These are phyloP conservation scores for Oryza punctata DNA, from an alignment of 176 grass and related monocot species.

Conservation along the genomic window DNA sequence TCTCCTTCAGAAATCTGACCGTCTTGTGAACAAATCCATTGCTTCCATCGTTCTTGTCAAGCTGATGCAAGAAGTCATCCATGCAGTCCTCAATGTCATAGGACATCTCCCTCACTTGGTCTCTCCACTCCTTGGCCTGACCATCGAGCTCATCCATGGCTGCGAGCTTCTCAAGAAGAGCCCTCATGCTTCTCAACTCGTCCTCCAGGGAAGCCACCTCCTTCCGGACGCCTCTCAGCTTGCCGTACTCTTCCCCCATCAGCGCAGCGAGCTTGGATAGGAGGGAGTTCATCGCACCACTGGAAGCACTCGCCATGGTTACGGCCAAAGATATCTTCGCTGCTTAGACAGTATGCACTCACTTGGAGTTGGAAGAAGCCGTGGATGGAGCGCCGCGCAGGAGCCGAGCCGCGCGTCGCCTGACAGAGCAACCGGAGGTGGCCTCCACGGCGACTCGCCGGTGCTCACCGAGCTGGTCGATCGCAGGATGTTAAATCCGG, in stretches of 20 bases:
- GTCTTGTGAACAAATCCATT: not conserved
- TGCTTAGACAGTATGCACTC: too few relatives aligned
- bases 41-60: not conserved
- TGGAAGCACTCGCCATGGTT: not conserved
- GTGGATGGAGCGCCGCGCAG: too few relatives aligned
- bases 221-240: not conserved
- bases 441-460: too few relatives aligned
- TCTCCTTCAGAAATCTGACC: not conserved
- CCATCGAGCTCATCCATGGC: conserved; percentile 3
- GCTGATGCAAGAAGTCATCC: conserved; percentile 15
- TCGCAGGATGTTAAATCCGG: too few relatives aligned
- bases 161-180: not conserved
- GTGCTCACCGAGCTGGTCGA: too few relatives aligned
- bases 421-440: too few relatives aligned
- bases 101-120: conserved; percentile 11
- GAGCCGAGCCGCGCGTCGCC: too few relatives aligned
- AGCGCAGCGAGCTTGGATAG: not conserved
- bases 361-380: too few relatives aligned
- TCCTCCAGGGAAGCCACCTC: not conserved
- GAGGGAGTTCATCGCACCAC: not conserved
- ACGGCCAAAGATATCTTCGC: not conserved
- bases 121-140: conserved; percentile 2
- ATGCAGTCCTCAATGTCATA: conserved; percentile 20
- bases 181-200: conserved; percentile 13
- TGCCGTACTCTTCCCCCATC: conserved; percentile 25